Conservation (phyloP, 2,329 filamentous ascomycete genomes). For the Scytalidium lignicola region DNA sequence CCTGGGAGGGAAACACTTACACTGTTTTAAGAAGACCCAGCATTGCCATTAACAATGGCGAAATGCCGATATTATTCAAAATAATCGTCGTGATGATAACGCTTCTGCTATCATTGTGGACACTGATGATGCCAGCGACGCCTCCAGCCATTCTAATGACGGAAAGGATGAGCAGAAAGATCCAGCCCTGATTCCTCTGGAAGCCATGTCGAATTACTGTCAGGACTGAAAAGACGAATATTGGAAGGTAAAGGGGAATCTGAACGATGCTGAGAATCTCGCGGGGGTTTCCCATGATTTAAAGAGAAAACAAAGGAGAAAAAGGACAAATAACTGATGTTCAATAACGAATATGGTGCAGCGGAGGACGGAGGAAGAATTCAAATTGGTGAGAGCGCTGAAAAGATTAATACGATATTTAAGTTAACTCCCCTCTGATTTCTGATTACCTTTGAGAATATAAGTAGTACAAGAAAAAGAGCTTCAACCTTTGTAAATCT, state of each 20-base stretch:
- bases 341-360: too few relatives aligned
- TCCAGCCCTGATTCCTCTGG: conserved; percentile 6
- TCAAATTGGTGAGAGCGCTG: too few relatives aligned
- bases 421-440: too few relatives aligned
- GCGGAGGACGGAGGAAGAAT: too few relatives aligned
- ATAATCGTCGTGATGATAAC: conserved; percentile 6
- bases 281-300: neutral
- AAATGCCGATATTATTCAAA: conserved; percentile 6
- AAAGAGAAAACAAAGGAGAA: neutral
- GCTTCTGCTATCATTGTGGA: conserved; percentile 2
- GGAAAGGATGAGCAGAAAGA: conserved; percentile 6
- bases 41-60: conserved; percentile 5
- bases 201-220: conserved; percentile 3
- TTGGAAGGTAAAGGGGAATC: neutral
- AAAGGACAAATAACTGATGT: neutral
- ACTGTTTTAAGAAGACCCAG: conserved; percentile 5
- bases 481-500: too few relatives aligned
- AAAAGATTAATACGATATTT: too few relatives aligned
- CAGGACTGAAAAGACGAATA: neutral
- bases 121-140: conserved; percentile 2
- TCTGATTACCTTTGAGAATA: too few relatives aligned
- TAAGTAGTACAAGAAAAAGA: too few relatives aligned
- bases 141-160: conserved; percentile 5
- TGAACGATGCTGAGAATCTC: neutral
- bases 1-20: conserved; percentile 3